Conservation (phyloP, 2,329 filamentous ascomycete genomes). For the Graphium sp. region DNA sequence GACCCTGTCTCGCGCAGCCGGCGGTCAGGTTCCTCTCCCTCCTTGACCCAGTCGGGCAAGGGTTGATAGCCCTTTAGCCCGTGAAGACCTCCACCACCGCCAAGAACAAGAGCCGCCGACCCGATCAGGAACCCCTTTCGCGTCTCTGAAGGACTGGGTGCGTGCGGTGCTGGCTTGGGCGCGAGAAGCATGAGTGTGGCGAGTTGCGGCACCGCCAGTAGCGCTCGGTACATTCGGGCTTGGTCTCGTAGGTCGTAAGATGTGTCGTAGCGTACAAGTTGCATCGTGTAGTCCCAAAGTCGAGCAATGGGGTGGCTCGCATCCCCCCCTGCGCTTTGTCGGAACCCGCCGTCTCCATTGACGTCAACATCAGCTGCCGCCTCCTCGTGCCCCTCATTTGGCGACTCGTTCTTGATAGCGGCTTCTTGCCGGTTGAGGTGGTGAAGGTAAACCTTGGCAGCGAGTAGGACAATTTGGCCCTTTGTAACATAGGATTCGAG, state of each 20-base stretch:
- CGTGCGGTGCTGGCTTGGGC: constrained; percentile 84
- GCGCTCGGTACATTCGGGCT: constrained; percentile 69
- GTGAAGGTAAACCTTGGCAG: constrained; percentile 92
- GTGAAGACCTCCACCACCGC: constrained; percentile 54
- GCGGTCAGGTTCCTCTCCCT: constrained; percentile 64
- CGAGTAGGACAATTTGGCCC: constrained; percentile 78
- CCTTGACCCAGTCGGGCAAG: constrained; percentile 71
- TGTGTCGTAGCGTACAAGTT: constrained; percentile 79
- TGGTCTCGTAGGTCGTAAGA: constrained; percentile 92
- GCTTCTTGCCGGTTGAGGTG: constrained; percentile 50
- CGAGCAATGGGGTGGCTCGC: constrained; percentile 53
- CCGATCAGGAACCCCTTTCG: constrained; percentile 66
- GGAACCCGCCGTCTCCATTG: background rate
- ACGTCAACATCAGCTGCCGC: constrained; percentile 10
- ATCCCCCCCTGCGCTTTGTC: constrained; percentile 11
- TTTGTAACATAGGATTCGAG: constrained; percentile 76
- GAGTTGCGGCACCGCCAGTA: constrained; percentile 71
- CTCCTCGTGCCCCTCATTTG: constrained; percentile 14
- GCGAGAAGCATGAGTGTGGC: constrained; percentile 82
- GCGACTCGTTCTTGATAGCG: constrained; percentile 16
- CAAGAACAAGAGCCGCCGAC: constrained; percentile 71
- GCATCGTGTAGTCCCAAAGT: constrained; percentile 71
- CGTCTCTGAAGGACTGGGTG: constrained; percentile 74
- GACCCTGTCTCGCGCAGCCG: constrained; percentile 41
- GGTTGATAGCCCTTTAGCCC: constrained; percentile 64